Evolutionary conservation across 2,329 filamentous ascomycete genomes (phyloP).

Genomic region (Sporothrix schenckii): DNA sequence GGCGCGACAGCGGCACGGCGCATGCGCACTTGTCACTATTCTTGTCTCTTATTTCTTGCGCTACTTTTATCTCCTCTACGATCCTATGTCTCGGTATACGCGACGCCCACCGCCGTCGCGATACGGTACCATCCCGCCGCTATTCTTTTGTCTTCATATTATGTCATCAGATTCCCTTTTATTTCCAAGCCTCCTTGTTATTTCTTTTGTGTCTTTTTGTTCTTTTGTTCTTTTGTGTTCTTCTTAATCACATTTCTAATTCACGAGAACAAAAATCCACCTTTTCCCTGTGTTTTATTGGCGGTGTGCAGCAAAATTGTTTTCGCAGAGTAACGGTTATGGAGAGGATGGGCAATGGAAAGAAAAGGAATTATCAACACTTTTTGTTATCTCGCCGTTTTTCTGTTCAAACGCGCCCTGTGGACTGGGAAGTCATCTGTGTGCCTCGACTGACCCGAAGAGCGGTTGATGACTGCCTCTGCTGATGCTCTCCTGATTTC

Average conservation of each 20-base stretch:
- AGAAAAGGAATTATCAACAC: constrained; percentile 13
- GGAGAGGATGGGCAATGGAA: constrained; percentile 16
- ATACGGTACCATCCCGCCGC: constrained; percentile 62
- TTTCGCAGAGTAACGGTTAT: constrained; percentile 14
- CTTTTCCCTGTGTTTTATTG: constrained; percentile 18
- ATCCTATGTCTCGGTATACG: constrained; percentile 59
- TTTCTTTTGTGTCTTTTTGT: constrained; percentile 46
- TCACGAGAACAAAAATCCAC: constrained; percentile 41
- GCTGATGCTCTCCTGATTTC: neutral
- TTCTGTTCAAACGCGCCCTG: neutral
- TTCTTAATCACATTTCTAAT: constrained; percentile 54
- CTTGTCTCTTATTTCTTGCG: constrained; percentile 31
- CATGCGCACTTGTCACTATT: neutral
- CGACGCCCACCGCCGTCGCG: constrained; percentile 52
- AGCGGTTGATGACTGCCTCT: neutral
- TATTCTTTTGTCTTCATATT: constrained; percentile 46
- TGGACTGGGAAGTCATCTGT: neutral
- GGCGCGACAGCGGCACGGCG: neutral
- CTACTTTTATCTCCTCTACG: constrained; percentile 44
- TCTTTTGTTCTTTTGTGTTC: constrained; percentile 42
- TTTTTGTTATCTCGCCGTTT: neutral
- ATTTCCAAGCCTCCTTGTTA: constrained; percentile 50
- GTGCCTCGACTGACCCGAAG: neutral
- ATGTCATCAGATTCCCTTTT: constrained; percentile 47
- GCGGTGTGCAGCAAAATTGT: constrained; percentile 28